These are phyloP conservation scores for Beauveria scarabaeidicola DNA, from an alignment of 2,329 filamentous ascomycete species.

Conservation along the genomic window DNA sequence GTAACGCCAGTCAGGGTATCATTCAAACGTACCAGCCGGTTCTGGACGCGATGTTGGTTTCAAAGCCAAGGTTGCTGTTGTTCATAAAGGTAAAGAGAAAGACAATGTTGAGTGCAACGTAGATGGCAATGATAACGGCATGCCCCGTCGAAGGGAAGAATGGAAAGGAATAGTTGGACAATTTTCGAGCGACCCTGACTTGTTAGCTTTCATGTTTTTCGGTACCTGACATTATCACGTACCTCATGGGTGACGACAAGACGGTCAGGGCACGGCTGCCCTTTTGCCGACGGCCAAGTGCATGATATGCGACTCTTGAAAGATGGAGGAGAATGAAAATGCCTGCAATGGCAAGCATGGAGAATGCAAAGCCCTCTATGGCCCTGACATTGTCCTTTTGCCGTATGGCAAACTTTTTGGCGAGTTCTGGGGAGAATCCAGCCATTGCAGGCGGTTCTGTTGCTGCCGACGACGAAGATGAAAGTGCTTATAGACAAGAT, in stretches of 20 bases:
- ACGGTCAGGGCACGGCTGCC: neutral
- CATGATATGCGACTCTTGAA: neutral
- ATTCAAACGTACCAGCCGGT: constrained; percentile 28
- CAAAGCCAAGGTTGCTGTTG: constrained; percentile 20
- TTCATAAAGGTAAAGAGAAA: constrained; percentile 27
- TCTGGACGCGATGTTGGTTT: constrained; percentile 29
- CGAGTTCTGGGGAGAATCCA: neutral
- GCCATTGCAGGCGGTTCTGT: neutral
- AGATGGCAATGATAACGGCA: constrained; percentile 20
- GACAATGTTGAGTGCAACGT: constrained; percentile 26
- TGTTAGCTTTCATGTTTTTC: neutral
- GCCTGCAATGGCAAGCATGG: neutral
- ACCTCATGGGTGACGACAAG: neutral
- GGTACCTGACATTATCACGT: neutral
- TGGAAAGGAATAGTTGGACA: constrained; percentile 19
- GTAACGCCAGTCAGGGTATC: no score
- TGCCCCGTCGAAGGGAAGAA: constrained; percentile 27
- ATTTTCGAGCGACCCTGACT: constrained; percentile 20
- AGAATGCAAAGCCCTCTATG: constrained; percentile 5
- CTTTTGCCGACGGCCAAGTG: neutral
- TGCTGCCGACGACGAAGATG: neutral
- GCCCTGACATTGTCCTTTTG: constrained; percentile 2
- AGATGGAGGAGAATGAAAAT: constrained; percentile 2
- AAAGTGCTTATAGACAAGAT: neutral
- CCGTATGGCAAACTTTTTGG: neutral